These are phyloP conservation scores for Nadsonia fulvescens DNA, from an alignment of 805 yeast species.

Conservation along the genomic window DNA sequence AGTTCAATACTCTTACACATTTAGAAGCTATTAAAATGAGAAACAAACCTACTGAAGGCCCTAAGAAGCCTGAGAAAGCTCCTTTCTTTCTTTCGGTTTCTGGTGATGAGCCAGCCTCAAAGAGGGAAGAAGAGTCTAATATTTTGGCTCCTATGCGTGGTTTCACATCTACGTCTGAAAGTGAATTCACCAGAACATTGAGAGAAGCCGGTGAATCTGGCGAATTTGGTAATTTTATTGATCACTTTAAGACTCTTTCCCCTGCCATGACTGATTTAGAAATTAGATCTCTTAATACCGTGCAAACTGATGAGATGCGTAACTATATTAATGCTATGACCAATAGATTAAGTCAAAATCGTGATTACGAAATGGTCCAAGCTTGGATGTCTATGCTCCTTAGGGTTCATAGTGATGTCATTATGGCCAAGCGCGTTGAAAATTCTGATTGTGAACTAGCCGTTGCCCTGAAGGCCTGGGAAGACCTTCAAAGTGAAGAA, in stretches of 20 bases:
- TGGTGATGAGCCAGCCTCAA: slow-evolving; percentile 27
- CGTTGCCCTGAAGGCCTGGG: slow-evolving; percentile 35
- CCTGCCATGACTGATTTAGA: slow-evolving; percentile 77
- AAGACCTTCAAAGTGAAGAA: slow-evolving; percentile 22
- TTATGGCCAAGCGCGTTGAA: slow-evolving; percentile 20
- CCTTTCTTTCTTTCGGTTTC: slow-evolving; percentile 68
- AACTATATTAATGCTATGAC: slow-evolving; percentile 51
- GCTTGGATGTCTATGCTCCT: slow-evolving; percentile 64
- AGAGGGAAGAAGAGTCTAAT: slow-evolving; percentile 14
- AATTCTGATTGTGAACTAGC: slow-evolving; percentile 17
- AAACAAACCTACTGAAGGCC: slow-evolving; percentile 78
- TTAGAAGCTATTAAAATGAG: slow-evolving; percentile 71
- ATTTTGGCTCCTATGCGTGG: slow-evolving; percentile 17
- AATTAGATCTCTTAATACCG: slow-evolving; percentile 52
- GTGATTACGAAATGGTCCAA: slow-evolving; percentile 59
- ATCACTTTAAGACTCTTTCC: slow-evolving; percentile 37
- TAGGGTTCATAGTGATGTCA: slow-evolving; percentile 67
- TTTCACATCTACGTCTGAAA: slow-evolving; percentile 31
- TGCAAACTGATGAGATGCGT: slow-evolving; percentile 50
- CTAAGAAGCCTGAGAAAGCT: slow-evolving; percentile 64
- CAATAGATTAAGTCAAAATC: slow-evolving; percentile 35
- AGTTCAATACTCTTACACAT: slow-evolving; percentile 61
- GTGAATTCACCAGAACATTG: slow-evolving; percentile 48
- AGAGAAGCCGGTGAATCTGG: slow-evolving; percentile 29
- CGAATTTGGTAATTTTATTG: slow-evolving; percentile 34